These are phyloP conservation scores for Pseudoneurospora amorphoporcata DNA, from an alignment of 495 filamentous ascomycete species.

Conservation along the genomic window DNA sequence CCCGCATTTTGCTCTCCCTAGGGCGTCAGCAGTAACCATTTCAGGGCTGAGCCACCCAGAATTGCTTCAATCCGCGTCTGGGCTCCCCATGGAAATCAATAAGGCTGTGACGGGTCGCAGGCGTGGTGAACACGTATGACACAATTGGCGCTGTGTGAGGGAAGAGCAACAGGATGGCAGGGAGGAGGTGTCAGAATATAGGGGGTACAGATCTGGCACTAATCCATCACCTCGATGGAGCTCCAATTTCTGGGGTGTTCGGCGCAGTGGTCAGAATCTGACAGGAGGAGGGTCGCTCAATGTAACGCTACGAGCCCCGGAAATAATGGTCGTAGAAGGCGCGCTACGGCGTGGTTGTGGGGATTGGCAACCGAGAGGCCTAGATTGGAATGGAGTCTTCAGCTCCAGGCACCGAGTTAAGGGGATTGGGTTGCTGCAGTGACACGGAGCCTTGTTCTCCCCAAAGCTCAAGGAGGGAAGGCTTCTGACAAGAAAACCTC, in stretches of 20 bases:
- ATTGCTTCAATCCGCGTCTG: neutral
- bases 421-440: neutral
- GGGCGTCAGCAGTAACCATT: neutral
- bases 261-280: too few relatives aligned
- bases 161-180: too few relatives aligned
- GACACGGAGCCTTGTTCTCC: neutral
- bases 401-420: neutral
- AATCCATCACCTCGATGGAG: too few relatives aligned
- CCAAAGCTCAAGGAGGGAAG: neutral
- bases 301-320: neutral
- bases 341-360: neutral
- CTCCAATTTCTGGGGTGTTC: too few relatives aligned
- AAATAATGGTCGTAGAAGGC: neutral
- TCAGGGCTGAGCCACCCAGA: neutral
- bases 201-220: too few relatives aligned
- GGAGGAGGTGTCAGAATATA: too few relatives aligned
- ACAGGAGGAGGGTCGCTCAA: neutral
- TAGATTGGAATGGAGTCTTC: neutral
- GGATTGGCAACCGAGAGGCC: neutral
- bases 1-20: neutral
- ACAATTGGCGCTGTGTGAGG: neutral
- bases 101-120: neutral
- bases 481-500: neutral
- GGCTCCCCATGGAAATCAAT: neutral
- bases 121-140: neutral